Evolutionary conservation across 2,329 filamentous ascomycete species (phyloP), one percentile per base, ranked within the genome.

Genomic region (Ophiostoma angusticollis): DNA sequence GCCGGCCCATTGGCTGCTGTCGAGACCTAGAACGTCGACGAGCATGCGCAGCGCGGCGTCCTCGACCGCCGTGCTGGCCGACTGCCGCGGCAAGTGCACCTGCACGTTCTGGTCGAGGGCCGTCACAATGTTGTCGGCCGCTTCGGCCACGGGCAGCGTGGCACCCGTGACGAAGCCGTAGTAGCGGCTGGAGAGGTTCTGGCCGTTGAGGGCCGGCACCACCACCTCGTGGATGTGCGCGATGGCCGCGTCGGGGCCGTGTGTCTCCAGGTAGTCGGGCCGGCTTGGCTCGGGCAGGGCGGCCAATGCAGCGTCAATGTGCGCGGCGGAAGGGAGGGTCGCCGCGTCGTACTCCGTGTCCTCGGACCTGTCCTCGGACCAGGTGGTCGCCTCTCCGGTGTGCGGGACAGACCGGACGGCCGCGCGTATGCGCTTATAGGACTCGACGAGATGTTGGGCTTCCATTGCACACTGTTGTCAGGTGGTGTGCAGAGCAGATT

Each of bases 111-210:
- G 84, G 54, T 95, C 87, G 44, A 80, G 72, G 8, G 74, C 70
- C 5, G 78, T 78, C 44, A 89, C 85, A n/a, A 94, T 60, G 47
- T 85, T 81, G 56, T 95, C 89, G 2, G 85, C 87, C 39, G 84
- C 72, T 49, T 80, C 70, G 23, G 86, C 86, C 18, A 85, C 75
- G 6, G 85, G 84, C 0, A 87, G 82, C 7, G 70, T 67, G 12
- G 84, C 82, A 31, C 89, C 89, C 0, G 80, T 93, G 6, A 95
- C 81, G 55, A 95, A 94, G 43, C 85, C 87, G 56, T 84, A 93
- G 65, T 93, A 93, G 39, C 76, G 74, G 9, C 74, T 58, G 31
- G 71, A 75, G 30, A 71, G 67, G 47, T 74, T 78, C 51, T 75
- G 72, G 13, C 67, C 70, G 49, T 79, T 85, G 43, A 91, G 68